Evolutionary conservation across 2,329 filamentous ascomycete genomes (phyloP).

Genomic region (Ploettnerulaceae sp.): DNA sequence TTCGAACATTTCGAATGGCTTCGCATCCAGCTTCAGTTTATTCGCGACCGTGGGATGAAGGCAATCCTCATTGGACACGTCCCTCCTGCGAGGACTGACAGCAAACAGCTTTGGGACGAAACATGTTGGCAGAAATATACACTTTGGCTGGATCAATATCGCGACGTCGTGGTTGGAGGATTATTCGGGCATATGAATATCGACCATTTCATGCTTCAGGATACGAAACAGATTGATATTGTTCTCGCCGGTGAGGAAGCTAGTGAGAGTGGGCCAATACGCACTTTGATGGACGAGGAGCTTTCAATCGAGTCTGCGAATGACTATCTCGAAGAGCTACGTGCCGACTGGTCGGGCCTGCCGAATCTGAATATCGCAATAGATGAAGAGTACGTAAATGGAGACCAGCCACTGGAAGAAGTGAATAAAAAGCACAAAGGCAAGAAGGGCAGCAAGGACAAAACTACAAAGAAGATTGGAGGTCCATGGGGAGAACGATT

Average conservation of each 20-base stretch:
- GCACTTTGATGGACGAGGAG: conserved; percentile 45
- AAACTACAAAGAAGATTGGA: conserved; percentile 63
- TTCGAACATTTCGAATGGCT: conserved; percentile 97
- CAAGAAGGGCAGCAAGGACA: conserved; percentile 47
- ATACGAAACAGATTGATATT: conserved; percentile 71
- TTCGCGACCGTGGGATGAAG: conserved; percentile 84
- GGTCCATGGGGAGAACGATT: conserved; percentile 83
- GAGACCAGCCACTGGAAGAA: conserved; percentile 35
- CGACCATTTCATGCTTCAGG: conserved; percentile 92
- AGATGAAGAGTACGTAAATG: conserved; percentile 25
- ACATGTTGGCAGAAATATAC: conserved; percentile 98
- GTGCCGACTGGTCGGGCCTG: conserved; percentile 71
- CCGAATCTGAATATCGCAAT: conserved; percentile 42
- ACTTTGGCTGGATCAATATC: conserved; percentile 83
- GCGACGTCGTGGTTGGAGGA: conserved; percentile 76
- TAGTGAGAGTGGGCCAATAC: conserved; percentile 26
- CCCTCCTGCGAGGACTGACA: conserved; percentile 78
- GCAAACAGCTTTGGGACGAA: conserved; percentile 90
- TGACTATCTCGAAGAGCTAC: conserved; percentile 74
- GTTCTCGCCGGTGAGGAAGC: conserved; percentile 37
- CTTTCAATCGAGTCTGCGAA: conserved; percentile 62
- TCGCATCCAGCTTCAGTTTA: conserved; percentile 76
- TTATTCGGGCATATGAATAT: conserved; percentile 98
- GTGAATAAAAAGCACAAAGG: conserved; percentile 48
- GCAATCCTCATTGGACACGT: conserved; percentile 93